A percentile compares a stretch with the other conserved stretches of the same genome.
Evolutionary conservation across 768 basidiomycete genomes (phyloP).

Genomic region (Lenzites betulinus): DNA sequence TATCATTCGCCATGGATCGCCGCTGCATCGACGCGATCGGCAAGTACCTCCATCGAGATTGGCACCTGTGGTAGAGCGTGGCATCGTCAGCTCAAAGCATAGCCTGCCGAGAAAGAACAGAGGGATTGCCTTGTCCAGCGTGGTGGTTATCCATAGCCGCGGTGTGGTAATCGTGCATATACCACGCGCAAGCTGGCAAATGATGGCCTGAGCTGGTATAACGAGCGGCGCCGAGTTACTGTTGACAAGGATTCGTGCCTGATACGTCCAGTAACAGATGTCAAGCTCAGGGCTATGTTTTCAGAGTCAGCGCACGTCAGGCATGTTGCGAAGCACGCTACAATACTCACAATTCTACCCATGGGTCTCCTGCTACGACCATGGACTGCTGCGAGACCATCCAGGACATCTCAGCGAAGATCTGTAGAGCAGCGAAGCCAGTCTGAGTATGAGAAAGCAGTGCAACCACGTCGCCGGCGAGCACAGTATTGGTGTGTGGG

Average conservation of each 20-base stretch:
- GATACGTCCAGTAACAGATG: neutral
- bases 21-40: neutral
- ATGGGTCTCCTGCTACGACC: neutral
- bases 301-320: neutral
- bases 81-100: no score
- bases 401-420: neutral
- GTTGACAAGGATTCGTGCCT: no score
- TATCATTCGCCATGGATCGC: no score
- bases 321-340: neutral
- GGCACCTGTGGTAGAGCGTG: neutral
- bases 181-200: neutral
- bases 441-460: neutral
- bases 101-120: no score
- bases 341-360: neutral
- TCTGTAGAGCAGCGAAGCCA: neutral
- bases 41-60: neutral
- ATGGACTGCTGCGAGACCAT: neutral
- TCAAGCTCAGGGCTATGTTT: neutral
- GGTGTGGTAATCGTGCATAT: neutral
- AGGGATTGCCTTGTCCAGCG: neutral
- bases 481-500: neutral
- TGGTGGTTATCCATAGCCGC: neutral
- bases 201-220: neutral
- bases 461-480: neutral
- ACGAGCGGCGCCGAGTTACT: neutral